Evolutionary conservation across 1,284 basidiomycete species (phyloP).

Genomic region (Stygiomarasmius scandens): DNA sequence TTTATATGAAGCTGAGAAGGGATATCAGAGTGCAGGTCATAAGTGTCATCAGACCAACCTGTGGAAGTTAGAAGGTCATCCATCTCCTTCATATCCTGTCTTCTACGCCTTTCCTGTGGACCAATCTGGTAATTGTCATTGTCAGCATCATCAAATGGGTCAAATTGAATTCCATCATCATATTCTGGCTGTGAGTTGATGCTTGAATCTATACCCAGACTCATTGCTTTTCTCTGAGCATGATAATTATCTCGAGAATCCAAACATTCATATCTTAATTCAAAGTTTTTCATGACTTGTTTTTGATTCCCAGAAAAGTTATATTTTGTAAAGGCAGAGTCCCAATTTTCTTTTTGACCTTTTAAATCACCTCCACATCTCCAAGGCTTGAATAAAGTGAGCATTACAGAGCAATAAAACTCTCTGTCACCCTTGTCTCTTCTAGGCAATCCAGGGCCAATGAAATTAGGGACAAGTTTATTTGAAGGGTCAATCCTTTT

Average conservation of each 20-base stretch:
- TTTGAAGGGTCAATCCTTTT: too few species aligned
- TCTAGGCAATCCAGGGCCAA: neutral
- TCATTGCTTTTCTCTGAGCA: conserved; percentile 15
- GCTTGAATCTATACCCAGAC: neutral
- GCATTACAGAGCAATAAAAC: conserved; percentile 9
- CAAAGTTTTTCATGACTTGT: conserved; percentile 19
- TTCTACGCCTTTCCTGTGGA: too few species aligned
- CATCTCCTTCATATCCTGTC: neutral
- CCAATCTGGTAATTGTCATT: too few species aligned
- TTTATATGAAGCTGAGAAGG: neutral
- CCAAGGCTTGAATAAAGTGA: conserved; percentile 20
- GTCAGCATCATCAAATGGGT: neutral
- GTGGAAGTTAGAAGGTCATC: neutral
- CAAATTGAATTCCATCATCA: neutral
- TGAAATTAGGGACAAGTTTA: neutral
- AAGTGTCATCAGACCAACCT: neutral
- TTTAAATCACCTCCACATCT: conserved; percentile 18
- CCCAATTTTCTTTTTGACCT: conserved; percentile 8
- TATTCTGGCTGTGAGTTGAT: neutral
- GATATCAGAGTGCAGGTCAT: neutral
- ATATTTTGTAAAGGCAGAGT: conserved; percentile 11
- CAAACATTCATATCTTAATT: conserved; percentile 29
- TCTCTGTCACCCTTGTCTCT: conserved; percentile 3
- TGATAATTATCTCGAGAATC: conserved; percentile 26
- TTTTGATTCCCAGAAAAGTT: neutral